Conservation (phyloP, 768 basidiomycete species). For the Steccherinum ochraceum region DNA sequence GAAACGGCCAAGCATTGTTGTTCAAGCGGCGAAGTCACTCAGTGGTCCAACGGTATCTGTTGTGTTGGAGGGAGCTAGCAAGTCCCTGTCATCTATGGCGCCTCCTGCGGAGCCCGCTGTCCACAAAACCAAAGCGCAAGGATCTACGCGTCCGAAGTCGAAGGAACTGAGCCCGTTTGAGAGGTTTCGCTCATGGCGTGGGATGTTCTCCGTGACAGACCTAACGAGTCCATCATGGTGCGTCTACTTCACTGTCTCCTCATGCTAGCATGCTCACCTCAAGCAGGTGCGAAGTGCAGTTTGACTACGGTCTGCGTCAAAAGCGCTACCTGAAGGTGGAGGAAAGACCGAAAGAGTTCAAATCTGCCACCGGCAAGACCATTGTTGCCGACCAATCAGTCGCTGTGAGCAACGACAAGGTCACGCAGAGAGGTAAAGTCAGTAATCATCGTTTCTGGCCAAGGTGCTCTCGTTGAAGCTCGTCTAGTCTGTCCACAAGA, state of each 20-base stretch:
- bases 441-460: slow-evolving; percentile 12
- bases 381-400: slow-evolving; percentile 48
- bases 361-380: slow-evolving; percentile 49
- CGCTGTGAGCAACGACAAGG: slow-evolving; percentile 49
- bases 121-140: background rate
- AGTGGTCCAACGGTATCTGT: background rate
- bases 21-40: background rate
- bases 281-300: slow-evolving; percentile 73
- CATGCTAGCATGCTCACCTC: background rate
- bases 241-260: slow-evolving; percentile 14
- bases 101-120: background rate
- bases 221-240: slow-evolving; percentile 58
- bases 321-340: slow-evolving; percentile 41
- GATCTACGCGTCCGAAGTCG: background rate
- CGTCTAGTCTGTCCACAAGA: slow-evolving; percentile 63
- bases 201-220: slow-evolving; percentile 54
- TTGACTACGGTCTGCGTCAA: slow-evolving; percentile 68
- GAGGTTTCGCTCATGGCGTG: slow-evolving; percentile 37
- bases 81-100: background rate
- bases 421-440: slow-evolving; percentile 50
- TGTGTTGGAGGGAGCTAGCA: background rate
- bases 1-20: background rate
- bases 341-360: slow-evolving; percentile 49
- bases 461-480: too few relatives aligned
- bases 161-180: slow-evolving; percentile 30